phyloP scores from a whole-genome alignment of 352 stramenopile genomes.

The Globisporangium sylvaticum region DNA sequence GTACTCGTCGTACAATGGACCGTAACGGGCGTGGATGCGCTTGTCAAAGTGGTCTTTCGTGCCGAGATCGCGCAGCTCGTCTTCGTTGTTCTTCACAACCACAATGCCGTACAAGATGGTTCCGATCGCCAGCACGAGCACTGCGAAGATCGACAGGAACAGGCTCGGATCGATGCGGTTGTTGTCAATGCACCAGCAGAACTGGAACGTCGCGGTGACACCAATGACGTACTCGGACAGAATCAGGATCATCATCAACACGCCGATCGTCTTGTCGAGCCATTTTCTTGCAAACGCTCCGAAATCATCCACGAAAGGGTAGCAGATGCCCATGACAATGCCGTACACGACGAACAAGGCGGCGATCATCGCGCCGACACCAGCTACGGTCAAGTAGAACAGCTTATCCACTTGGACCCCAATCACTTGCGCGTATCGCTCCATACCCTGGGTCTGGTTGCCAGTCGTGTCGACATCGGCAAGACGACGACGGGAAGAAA shows the following conservation, averaged over 20 bases:
- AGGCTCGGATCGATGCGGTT: constrained; percentile 50
- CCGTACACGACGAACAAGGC: constrained; percentile 45
- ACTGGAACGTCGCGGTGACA: constrained; percentile 80
- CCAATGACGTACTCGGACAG: constrained; percentile 82
- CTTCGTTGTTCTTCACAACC: constrained; percentile 71
- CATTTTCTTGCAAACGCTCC: constrained; percentile 56
- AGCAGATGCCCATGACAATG: constrained; percentile 40
- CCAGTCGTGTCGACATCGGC: constrained; percentile 16
- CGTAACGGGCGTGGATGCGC: constrained; percentile 73
- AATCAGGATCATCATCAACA: constrained; percentile 82
- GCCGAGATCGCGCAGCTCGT: constrained; percentile 74
- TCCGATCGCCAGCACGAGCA: constrained; percentile 70
- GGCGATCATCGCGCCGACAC: constrained; percentile 45
- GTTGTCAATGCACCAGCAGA: constrained; percentile 77
- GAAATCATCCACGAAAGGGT: constrained; percentile 55
- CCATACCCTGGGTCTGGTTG: constrained; percentile 63
- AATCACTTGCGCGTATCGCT: constrained; percentile 72
- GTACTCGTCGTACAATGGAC: constrained; percentile 85
- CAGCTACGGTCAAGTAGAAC: constrained; percentile 76
- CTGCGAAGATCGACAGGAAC: constrained; percentile 57
- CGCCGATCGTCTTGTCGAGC: constrained; percentile 75
- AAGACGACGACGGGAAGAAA: constrained; percentile 27
- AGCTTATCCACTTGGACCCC: constrained; percentile 74
- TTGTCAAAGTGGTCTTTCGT: constrained; percentile 87
- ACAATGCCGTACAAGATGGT: constrained; percentile 77